Percentiles rank a stretch among this genome's conserved stretches.
These are phyloP conservation scores for Coix lacrymajobi DNA, from an alignment of 176 grass and related monocot species.

Conservation along the genomic window DNA sequence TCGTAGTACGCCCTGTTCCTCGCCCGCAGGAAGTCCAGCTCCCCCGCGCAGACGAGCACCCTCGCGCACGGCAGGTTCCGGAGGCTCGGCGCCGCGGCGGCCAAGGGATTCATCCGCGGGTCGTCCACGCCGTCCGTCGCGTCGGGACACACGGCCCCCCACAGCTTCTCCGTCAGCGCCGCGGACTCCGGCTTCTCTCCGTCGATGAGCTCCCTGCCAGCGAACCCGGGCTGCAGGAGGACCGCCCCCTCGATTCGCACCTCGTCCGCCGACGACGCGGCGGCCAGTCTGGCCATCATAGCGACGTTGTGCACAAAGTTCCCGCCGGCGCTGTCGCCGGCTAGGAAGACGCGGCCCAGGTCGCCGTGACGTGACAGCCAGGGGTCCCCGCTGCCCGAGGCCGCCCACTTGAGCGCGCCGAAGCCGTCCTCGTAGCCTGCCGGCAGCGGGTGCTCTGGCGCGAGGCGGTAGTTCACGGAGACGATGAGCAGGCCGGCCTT, in stretches of 20 bases:
- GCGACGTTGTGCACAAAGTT: slow-evolving; percentile 38
- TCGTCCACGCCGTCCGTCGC: slow-evolving; percentile 22
- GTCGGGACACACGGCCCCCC: slow-evolving; percentile 10
- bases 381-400: neutral
- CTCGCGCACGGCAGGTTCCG: neutral
- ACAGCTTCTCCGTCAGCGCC: neutral
- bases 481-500: slow-evolving; percentile 27
- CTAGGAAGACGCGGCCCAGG: neutral
- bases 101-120: slow-evolving; percentile 28
- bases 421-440: slow-evolving; percentile 37
- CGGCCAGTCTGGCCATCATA: slow-evolving; percentile 10
- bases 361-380: slow-evolving; percentile 10
- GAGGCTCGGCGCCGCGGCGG: neutral
- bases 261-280: neutral
- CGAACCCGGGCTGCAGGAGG: slow-evolving; percentile 10
- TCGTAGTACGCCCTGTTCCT: too few relatives aligned
- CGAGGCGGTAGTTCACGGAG: slow-evolving; percentile 77
- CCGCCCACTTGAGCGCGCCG: slow-evolving; percentile 36
- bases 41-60: neutral
- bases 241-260: neutral
- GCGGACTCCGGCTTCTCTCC: neutral
- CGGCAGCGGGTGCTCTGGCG: slow-evolving; percentile 60
- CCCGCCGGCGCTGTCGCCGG: slow-evolving; percentile 13
- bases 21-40: slow-evolving; percentile 16
- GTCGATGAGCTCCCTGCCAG: neutral